phyloP scores from a whole-genome alignment of 768 basidiomycete genomes.

The Boletus reticulatus region DNA sequence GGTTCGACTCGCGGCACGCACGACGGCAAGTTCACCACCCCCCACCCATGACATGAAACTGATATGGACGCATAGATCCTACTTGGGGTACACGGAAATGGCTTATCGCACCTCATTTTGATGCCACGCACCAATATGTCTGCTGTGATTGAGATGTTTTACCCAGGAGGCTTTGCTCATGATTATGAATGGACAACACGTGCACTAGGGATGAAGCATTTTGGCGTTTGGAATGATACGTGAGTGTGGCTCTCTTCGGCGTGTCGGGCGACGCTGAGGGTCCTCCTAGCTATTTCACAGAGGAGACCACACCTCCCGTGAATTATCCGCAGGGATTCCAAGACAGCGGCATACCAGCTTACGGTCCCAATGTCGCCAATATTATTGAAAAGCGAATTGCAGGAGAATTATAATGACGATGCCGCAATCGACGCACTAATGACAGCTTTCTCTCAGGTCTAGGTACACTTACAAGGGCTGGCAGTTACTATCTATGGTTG shows the following conservation, averaged over 20 bases:
- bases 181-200: conserved; percentile 84
- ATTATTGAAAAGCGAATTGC: conserved; percentile 71
- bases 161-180: conserved; percentile 75
- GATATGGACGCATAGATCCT: conserved; percentile 46
- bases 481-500: background rate
- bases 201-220: conserved; percentile 72
- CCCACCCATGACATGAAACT: background rate
- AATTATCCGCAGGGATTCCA: conserved; percentile 87
- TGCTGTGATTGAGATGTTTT: conserved; percentile 85
- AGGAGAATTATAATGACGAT: conserved; percentile 13
- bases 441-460: background rate
- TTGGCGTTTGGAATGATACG: conserved; percentile 81
- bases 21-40: conserved; percentile 52
- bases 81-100: conserved; percentile 77
- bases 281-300: conserved; percentile 15
- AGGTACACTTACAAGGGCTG: background rate
- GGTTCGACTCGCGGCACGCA: conserved; percentile 57
- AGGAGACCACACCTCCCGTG: conserved; percentile 45
- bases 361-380: conserved; percentile 61
- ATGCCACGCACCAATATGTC: conserved; percentile 76
- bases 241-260: conserved; percentile 31
- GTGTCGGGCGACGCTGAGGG: background rate
- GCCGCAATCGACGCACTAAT: too few species aligned
- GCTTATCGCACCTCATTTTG: conserved; percentile 80
- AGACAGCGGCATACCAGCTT: conserved; percentile 68